A percentile compares a stretch with the other conserved stretches of the same genome.
phyloP scores from a whole-genome alignment of 192 early-diverging fungal species.

The Backusella australiensis region DNA sequence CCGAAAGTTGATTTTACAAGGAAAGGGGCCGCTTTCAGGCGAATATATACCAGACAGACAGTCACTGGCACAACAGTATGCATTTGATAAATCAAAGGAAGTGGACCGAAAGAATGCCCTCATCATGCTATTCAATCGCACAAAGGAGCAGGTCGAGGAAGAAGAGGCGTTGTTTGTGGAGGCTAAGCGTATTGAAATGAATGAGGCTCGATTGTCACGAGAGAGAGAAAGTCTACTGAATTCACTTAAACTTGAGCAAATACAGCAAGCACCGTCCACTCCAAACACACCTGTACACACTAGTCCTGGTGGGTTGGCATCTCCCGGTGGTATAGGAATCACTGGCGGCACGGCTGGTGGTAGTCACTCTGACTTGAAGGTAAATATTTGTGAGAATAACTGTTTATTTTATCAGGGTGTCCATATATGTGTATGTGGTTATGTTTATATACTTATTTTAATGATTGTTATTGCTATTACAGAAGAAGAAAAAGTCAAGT shows the following conservation, averaged over 20 bases:
- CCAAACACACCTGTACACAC: slow-evolving; percentile 23
- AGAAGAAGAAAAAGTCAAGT: slow-evolving; percentile 37
- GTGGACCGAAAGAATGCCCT: slow-evolving; percentile 80
- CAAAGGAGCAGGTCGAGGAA: slow-evolving; percentile 80
- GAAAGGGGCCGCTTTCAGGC: slow-evolving; percentile 38
- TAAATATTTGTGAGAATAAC: slow-evolving; percentile 1
- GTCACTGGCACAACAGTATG: slow-evolving; percentile 34
- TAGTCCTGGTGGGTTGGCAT: neutral
- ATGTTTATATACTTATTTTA: neutral
- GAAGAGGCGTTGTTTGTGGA: slow-evolving; percentile 82
- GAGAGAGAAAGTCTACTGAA: slow-evolving; percentile 81
- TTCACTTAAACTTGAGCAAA: slow-evolving; percentile 52
- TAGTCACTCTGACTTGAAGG: slow-evolving; percentile 19
- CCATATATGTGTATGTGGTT: neutral
- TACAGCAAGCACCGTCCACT: slow-evolving; percentile 31
- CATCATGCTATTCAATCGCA: slow-evolving; percentile 65
- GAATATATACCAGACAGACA: slow-evolving; percentile 27
- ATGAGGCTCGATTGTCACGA: slow-evolving; percentile 69
- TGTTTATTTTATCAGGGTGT: neutral
- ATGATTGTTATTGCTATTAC: neutral
- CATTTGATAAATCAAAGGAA: slow-evolving; percentile 61
- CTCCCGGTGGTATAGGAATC: slow-evolving; percentile 38
- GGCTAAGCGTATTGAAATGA: slow-evolving; percentile 76
- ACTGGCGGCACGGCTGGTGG: slow-evolving; percentile 34
- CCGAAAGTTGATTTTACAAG: slow-evolving; percentile 54